Conservation (phyloP, 495 filamentous ascomycete species). For the Beverwykella pulmonaria region DNA sequence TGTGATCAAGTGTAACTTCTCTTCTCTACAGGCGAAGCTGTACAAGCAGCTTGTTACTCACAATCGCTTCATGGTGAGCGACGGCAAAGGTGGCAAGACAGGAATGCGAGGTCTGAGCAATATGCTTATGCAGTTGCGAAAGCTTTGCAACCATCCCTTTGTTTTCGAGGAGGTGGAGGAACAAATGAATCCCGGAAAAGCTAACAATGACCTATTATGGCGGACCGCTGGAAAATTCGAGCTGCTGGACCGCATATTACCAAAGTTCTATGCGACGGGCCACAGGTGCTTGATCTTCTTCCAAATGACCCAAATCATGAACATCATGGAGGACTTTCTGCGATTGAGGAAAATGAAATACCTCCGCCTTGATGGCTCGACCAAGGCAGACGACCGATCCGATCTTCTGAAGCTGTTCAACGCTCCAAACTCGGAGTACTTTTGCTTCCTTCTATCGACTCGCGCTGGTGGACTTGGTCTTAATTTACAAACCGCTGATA, state of each 20-base stretch:
- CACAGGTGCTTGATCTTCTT: slow-evolving; percentile 99
- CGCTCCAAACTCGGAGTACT: slow-evolving; percentile 83
- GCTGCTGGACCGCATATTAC: slow-evolving; percentile 85
- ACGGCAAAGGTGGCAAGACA: slow-evolving; percentile 94
- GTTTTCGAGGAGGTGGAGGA: slow-evolving; percentile 98
- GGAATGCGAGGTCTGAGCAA: slow-evolving; percentile 95
- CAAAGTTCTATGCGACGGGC: slow-evolving; percentile 84
- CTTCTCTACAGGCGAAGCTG: slow-evolving; percentile 85
- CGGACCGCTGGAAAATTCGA: slow-evolving; percentile 97
- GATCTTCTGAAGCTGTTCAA: slow-evolving; percentile 89
- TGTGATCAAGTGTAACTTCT: slow-evolving; percentile 98
- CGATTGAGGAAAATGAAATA: slow-evolving; percentile 79
- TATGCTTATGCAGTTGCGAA: slow-evolving; percentile 99
- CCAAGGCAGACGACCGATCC: slow-evolving; percentile 95
- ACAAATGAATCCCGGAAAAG: slow-evolving; percentile 88
- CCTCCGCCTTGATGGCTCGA: slow-evolving; percentile 91
- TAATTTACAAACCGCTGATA: slow-evolving; percentile 96
- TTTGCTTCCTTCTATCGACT: slow-evolving; percentile 98
- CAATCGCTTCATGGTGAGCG: slow-evolving; percentile 90
- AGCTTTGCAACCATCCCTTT: slow-evolving; percentile 98
- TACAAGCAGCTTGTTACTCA: slow-evolving; percentile 96
- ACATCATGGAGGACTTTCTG: slow-evolving; percentile 99
- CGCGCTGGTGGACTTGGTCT: slow-evolving; percentile 97
- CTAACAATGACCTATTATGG: slow-evolving; percentile 92
- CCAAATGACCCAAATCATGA: slow-evolving; percentile 99